phyloP scores from a whole-genome alignment of 2,329 filamentous ascomycete genomes.

The Cephalotrichum gorgonifer region DNA sequence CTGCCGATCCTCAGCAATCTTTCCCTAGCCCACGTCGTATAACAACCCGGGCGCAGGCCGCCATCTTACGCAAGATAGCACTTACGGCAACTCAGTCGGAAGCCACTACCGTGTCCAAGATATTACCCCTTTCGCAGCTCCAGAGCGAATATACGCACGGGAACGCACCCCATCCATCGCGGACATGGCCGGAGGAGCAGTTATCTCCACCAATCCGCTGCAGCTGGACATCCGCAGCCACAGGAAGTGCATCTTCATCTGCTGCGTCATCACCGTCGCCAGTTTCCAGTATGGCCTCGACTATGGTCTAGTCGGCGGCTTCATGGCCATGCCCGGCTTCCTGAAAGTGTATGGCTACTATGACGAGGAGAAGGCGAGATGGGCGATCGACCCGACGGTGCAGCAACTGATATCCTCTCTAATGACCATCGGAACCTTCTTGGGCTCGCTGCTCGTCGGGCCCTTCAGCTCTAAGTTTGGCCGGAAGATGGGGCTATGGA shows the following conservation, averaged over 20 bases:
- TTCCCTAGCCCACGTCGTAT: too few relatives aligned
- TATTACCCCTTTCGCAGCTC: too few relatives aligned
- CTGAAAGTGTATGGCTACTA: constrained; percentile 22
- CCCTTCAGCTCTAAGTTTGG: constrained; percentile 17
- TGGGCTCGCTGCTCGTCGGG: constrained; percentile 19
- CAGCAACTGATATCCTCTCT: constrained; percentile 23
- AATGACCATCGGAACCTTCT: constrained; percentile 22
- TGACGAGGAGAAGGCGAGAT: constrained; percentile 11
- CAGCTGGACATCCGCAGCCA: constrained; percentile 18
- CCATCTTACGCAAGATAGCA: too few relatives aligned
- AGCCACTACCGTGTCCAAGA: too few relatives aligned
- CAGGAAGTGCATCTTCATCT: constrained; percentile 17
- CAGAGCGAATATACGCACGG: too few relatives aligned
- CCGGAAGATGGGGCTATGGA: constrained; percentile 16
- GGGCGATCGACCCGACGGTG: constrained; percentile 21
- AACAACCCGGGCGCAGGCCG: too few relatives aligned
- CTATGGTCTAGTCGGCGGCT: constrained; percentile 21
- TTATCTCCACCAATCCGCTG: constrained; percentile 14
- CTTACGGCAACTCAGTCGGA: too few relatives aligned
- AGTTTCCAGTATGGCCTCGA: constrained; percentile 24
- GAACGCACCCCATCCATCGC: too few relatives aligned
- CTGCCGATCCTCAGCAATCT: too few relatives aligned
- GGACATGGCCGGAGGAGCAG: too few relatives aligned
- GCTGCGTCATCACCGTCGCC: constrained; percentile 17
- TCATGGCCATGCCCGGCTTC: constrained; percentile 11